These are phyloP conservation scores for Kluyveromyces aestuarii DNA, from an alignment of 805 yeast species.

Conservation along the genomic window DNA sequence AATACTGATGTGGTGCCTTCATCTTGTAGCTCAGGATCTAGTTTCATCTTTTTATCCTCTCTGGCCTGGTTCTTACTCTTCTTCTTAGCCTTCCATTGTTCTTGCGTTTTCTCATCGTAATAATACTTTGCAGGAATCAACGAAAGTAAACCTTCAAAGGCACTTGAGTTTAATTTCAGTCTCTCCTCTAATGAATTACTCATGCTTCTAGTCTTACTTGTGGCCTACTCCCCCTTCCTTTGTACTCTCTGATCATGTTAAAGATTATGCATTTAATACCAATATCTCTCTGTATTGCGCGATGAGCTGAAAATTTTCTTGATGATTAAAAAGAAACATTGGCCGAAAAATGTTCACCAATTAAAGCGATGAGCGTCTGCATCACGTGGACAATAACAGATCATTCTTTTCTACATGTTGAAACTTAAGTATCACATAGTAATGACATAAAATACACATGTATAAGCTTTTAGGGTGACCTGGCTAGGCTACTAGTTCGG, in stretches of 20 bases:
- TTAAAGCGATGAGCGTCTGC: no score
- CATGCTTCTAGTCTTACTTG: slow-evolving; percentile 24
- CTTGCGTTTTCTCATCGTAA: slow-evolving; percentile 80
- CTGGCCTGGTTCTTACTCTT: slow-evolving; percentile 55
- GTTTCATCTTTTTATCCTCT: slow-evolving; percentile 55
- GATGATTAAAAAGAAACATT: not conserved
- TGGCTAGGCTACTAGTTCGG: no score
- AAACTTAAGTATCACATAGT: no score
- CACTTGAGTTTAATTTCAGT: slow-evolving; percentile 64
- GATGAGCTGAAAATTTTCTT: slow-evolving; percentile 2
- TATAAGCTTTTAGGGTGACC: no score
- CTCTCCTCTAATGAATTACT: slow-evolving; percentile 64
- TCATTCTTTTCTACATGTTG: no score
- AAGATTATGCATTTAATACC: not conserved
- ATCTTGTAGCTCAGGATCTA: slow-evolving; percentile 54
- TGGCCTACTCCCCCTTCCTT: no score
- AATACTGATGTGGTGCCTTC: slow-evolving; percentile 48
- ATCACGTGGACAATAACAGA: no score
- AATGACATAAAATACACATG: no score
- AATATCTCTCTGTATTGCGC: not conserved
- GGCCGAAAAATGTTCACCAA: no score
- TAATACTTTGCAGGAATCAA: slow-evolving; percentile 91
- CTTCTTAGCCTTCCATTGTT: slow-evolving; percentile 86
- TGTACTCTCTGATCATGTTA: no score
- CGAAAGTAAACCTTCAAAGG: slow-evolving; percentile 83